Conservation (phyloP, 257 asterid species). For the Paulownia fortunei region DNA sequence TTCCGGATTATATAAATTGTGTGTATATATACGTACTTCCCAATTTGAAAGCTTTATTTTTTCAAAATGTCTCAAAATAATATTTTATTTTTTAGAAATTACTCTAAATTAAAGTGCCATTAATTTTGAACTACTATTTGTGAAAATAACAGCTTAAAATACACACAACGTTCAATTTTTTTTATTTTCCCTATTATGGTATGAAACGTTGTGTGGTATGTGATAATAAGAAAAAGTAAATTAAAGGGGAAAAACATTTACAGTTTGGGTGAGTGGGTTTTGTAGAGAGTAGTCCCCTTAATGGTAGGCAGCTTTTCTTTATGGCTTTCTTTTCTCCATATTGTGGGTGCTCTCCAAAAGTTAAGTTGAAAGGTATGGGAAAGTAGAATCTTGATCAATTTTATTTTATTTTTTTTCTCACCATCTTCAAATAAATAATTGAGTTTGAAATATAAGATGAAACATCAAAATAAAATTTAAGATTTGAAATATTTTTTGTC, state of each 20-base stretch:
- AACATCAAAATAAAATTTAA: too few species aligned
- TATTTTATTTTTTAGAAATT: neutral
- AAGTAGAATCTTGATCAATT: conserved; percentile 42
- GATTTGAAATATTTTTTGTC: too few species aligned
- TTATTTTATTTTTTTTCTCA: conserved; percentile 17
- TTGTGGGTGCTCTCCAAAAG: conserved; percentile 43
- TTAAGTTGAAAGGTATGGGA: conserved; percentile 19
- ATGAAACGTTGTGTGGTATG: neutral
- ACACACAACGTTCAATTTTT: too few species aligned
- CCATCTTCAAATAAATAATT: too few species aligned
- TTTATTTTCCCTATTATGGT: too few species aligned
- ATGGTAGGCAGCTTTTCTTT: conserved; percentile 43
- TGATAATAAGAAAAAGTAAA: conserved; percentile 27
- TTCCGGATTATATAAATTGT: too few species aligned
- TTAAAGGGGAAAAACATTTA: conserved; percentile 18
- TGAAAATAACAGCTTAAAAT: neutral
- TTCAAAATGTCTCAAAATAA: neutral
- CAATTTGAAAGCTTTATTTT: neutral
- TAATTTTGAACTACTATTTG: neutral
- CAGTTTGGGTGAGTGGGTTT: conserved; percentile 37
- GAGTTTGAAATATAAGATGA: too few species aligned
- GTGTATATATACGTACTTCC: neutral
- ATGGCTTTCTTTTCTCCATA: conserved; percentile 3
- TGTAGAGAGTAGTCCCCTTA: conserved; percentile 38
- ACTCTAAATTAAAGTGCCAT: neutral